Conservation (phyloP, 768 basidiomycete species). For the Mycena metata region DNA sequence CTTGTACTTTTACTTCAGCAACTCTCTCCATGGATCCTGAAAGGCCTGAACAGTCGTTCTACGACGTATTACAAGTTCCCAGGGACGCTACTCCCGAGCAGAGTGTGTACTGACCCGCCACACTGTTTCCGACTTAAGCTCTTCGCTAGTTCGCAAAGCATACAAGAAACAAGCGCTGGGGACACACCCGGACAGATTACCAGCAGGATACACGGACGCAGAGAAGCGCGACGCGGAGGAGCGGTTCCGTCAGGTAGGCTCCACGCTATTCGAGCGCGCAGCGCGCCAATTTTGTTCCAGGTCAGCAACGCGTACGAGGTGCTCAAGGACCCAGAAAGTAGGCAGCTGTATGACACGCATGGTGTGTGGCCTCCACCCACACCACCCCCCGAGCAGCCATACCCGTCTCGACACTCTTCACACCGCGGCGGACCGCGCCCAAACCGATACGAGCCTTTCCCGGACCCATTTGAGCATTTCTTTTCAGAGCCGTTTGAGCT, state of each 20-base stretch:
- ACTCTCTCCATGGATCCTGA: conserved; percentile 60
- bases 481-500: conserved; percentile 85
- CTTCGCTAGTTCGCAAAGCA: conserved; percentile 76
- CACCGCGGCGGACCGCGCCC: conserved; percentile 11
- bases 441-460: conserved; percentile 47
- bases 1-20: neutral
- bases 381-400: conserved; percentile 19
- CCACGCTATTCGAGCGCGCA: neutral
- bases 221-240: conserved; percentile 77
- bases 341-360: conserved; percentile 75
- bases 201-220: conserved; percentile 64
- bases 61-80: conserved; percentile 70
- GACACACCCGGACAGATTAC: conserved; percentile 83
- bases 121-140: conserved; percentile 10
- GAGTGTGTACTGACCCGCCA: conserved; percentile 59
- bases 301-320: conserved; percentile 87
- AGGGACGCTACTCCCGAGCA: conserved; percentile 72
- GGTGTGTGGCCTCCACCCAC: conserved; percentile 81
- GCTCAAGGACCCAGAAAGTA: conserved; percentile 70
- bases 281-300: conserved; percentile 48
- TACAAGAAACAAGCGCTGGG: conserved; percentile 79
- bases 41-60: conserved; percentile 62
- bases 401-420: conserved; percentile 39
- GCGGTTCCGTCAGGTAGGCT: conserved; percentile 56
- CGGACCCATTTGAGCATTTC: conserved; percentile 56